These are phyloP conservation scores for Clonostachys chloroleuca DNA, from an alignment of 2,329 filamentous ascomycete species.

Conservation along the genomic window DNA sequence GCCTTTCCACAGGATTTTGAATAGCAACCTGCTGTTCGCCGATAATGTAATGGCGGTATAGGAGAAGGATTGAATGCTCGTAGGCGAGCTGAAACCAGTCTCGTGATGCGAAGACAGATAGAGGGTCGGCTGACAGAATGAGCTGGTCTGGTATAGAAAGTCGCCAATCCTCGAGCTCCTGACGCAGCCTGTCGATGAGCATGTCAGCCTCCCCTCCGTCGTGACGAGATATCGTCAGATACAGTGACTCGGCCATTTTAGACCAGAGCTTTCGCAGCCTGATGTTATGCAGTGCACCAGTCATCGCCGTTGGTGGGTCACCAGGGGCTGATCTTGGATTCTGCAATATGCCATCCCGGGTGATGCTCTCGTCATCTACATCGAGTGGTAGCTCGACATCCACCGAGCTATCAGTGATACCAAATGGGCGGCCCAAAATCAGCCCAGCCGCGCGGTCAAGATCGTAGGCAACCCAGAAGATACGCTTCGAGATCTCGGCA, in stretches of 20 bases:
- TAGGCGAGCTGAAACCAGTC: conserved; percentile 32
- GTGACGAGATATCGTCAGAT: conserved; percentile 5
- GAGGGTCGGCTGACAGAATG: conserved; percentile 1
- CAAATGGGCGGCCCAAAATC: conserved; percentile 14
- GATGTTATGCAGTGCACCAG: conserved; percentile 18
- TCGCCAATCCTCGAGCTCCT: conserved; percentile 18
- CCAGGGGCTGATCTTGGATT: background rate
- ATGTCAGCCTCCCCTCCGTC: conserved; percentile 2
- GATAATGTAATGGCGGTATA: conserved; percentile 23
- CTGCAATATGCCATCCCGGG: background rate
- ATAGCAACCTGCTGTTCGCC: background rate
- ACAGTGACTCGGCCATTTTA: conserved; percentile 16
- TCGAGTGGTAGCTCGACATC: conserved; percentile 4
- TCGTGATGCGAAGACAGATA: conserved; percentile 24
- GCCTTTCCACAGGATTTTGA: no score
- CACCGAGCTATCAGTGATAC: conserved; percentile 1
- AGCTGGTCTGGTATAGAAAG: conserved; percentile 9
- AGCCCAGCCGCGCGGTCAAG: conserved; percentile 21
- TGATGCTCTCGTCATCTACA: conserved; percentile 2
- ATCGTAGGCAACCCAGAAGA: conserved; percentile 24
- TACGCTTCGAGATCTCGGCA: conserved; percentile 19
- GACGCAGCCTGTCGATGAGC: conserved; percentile 10
- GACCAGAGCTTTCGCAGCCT: conserved; percentile 20
- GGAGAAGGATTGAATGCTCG: conserved; percentile 27
- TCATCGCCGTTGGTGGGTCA: conserved; percentile 16